Evolutionary conservation across 2,329 filamentous ascomycete genomes (phyloP).

Genomic region (Juglanconis juglandina): DNA sequence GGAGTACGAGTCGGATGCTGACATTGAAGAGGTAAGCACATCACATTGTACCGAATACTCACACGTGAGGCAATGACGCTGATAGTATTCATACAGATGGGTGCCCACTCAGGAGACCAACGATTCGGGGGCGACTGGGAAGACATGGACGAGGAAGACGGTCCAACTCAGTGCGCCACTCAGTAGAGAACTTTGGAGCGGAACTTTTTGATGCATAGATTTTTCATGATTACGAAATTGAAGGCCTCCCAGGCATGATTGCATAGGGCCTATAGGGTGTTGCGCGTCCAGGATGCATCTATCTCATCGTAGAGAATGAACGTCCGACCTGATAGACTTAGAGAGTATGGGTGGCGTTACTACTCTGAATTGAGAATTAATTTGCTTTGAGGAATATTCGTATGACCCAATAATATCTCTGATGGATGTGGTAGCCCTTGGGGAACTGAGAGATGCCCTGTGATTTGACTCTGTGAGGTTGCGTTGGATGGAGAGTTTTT

Average conservation of each 20-base stretch:
- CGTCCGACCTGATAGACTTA: conserved; percentile 9
- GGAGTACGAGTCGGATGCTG: conserved; percentile 75
- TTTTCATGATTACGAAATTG: background rate
- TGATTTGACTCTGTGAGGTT: no score
- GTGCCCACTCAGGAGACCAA: conserved; percentile 66
- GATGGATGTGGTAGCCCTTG: no score
- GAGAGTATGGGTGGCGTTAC: background rate
- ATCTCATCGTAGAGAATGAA: background rate
- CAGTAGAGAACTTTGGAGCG: conserved; percentile 48
- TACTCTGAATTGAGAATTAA: background rate
- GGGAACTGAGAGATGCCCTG: no score
- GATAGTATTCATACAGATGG: conserved; percentile 50
- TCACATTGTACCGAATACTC: background rate
- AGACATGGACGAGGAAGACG: conserved; percentile 68
- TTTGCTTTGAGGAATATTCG: background rate
- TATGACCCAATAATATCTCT: background rate
- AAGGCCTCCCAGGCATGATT: background rate
- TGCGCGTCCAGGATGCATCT: conserved; percentile 1
- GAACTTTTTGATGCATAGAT: background rate
- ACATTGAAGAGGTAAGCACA: conserved; percentile 68
- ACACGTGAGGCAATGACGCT: conserved; percentile 1
- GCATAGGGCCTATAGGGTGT: background rate
- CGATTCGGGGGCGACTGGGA: conserved; percentile 65
- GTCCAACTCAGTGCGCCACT: conserved; percentile 65
- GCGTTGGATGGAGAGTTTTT: no score